Percentiles rank a stretch among this genome's conserved stretches.
Conservation (phyloP, 139 green algal genomes). For the Astrephomene gubernaculifera region DNA sequence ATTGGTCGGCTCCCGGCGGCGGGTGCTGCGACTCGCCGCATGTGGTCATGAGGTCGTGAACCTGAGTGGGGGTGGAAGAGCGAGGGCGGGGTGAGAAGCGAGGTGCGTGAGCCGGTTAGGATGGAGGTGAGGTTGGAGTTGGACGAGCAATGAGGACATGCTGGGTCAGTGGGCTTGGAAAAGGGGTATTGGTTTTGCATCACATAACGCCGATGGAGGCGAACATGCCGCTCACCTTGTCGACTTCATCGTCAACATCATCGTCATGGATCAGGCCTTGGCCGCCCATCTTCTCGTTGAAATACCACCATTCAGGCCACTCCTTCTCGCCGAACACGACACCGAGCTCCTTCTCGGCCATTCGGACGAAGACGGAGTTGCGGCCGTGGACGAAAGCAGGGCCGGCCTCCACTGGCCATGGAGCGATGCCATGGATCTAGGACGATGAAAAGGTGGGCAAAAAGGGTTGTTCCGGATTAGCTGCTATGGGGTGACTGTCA, state of each 20-base stretch:
- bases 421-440: conserved; percentile 74
- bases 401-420: conserved; percentile 85
- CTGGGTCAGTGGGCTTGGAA: too few relatives aligned
- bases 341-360: conserved; percentile 45
- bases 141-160: too few relatives aligned
- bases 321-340: conserved; percentile 65
- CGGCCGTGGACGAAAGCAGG: conserved; percentile 89
- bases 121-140: too few relatives aligned
- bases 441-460: too few relatives aligned
- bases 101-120: too few relatives aligned
- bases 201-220: too few relatives aligned
- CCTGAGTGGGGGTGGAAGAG: not conserved
- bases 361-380: conserved; percentile 53
- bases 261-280: conserved; percentile 60
- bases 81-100: not conserved
- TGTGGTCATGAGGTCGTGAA: conserved; percentile 73
- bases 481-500: too few relatives aligned
- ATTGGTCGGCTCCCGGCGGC: conserved; percentile 62
- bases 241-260: conserved; percentile 63
- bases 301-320: conserved; percentile 86
- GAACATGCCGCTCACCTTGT: conserved; percentile 55
- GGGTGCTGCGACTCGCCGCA: conserved; percentile 58
- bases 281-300: conserved; percentile 55
- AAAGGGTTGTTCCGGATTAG: too few relatives aligned
- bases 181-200: too few relatives aligned